These are phyloP conservation scores for Aegilops longissima DNA, from an alignment of 176 grass and related monocot genomes.

Conservation along the genomic window DNA sequence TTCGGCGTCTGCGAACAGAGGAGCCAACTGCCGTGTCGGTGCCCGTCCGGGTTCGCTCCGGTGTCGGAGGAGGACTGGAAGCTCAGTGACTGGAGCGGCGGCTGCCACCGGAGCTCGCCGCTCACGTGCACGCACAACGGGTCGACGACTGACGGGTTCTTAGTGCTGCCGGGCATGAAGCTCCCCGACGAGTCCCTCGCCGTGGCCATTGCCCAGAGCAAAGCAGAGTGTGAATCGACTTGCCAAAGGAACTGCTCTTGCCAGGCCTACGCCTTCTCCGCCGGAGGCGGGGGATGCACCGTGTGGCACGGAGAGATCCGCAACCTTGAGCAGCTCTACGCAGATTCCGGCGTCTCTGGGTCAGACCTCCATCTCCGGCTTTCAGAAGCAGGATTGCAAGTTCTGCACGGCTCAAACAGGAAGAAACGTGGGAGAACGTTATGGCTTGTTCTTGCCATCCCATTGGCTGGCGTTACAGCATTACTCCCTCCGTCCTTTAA, in stretches of 20 bases:
- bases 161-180: background rate
- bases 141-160: background rate
- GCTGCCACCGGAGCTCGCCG: background rate
- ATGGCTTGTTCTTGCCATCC: background rate
- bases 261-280: slow-evolving; percentile 32
- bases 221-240: background rate
- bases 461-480: background rate
- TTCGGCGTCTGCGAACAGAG: slow-evolving; percentile 26
- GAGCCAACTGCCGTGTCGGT: slow-evolving; percentile 21
- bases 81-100: slow-evolving; percentile 16
- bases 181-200: background rate
- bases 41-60: slow-evolving; percentile 28
- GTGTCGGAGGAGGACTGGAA: slow-evolving; percentile 4
- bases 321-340: background rate
- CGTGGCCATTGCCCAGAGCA: background rate
- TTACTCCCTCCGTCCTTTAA: too few species aligned
- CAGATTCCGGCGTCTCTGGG: background rate
- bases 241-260: slow-evolving; percentile 27
- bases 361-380: slow-evolving; percentile 7
- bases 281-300: background rate
- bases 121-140: background rate
- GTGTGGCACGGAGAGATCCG: background rate
- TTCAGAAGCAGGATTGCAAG: background rate
- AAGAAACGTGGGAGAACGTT: background rate
- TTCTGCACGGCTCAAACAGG: background rate